Evolutionary conservation across 495 filamentous ascomycete species (phyloP).

Genomic region (Xylaria acuta): DNA sequence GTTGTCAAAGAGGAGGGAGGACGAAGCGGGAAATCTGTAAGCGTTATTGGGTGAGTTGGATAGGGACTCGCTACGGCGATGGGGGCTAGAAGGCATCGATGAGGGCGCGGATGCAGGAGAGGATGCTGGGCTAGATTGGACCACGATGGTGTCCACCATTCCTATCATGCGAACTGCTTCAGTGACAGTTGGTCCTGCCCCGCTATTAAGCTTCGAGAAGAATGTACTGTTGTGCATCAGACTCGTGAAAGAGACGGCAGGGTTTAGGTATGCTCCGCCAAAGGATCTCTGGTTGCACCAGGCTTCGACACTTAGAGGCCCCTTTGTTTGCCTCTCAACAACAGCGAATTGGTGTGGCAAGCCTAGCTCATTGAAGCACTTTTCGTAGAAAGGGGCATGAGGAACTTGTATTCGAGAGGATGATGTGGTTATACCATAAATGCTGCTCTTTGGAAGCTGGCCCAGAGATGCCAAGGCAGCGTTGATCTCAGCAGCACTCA

Average conservation of each 20-base stretch:
- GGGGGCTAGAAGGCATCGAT: constrained; percentile 48
- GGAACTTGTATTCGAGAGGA: constrained; percentile 63
- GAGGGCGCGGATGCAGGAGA: constrained; percentile 44
- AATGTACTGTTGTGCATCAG: constrained; percentile 47
- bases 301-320: constrained; percentile 62
- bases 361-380: constrained; percentile 86
- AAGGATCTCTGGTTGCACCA: constrained; percentile 73
- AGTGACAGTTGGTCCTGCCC: constrained; percentile 68
- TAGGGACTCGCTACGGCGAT: constrained; percentile 29
- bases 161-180: constrained; percentile 78
- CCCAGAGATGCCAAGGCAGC: constrained; percentile 77
- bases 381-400: constrained; percentile 83
- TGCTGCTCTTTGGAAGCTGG: constrained; percentile 76
- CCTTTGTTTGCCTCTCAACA: constrained; percentile 72
- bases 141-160: constrained; percentile 78
- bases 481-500: constrained; percentile 85
- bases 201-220: constrained; percentile 51
- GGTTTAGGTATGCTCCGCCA: constrained; percentile 79
- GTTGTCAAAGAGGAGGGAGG: constrained; percentile 73
- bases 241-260: constrained; percentile 62
- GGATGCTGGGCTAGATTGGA: constrained; percentile 52
- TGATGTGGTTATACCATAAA: constrained; percentile 79
- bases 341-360: constrained; percentile 80
- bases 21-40: constrained; percentile 45
- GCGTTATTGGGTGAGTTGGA: constrained; percentile 4